These are phyloP conservation scores for Mycena chlorophos DNA, from an alignment of 768 basidiomycete species.

Conservation along the genomic window DNA sequence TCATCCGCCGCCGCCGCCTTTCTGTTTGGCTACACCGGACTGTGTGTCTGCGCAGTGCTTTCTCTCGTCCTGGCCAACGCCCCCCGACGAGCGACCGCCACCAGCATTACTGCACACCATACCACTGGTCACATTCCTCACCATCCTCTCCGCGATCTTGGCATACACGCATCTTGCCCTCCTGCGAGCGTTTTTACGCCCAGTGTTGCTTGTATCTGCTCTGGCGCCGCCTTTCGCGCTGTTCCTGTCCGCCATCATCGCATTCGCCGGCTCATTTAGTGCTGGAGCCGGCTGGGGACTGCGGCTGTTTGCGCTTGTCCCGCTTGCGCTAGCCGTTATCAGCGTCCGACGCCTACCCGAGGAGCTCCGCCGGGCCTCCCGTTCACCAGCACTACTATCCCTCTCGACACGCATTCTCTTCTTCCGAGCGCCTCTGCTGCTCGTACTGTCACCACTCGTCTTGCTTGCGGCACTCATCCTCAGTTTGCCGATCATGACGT, in stretches of 20 bases:
- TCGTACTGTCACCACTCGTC: constrained; percentile 72
- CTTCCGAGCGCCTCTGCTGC: constrained; percentile 65
- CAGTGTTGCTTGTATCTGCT: constrained; percentile 77
- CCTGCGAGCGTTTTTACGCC: constrained; percentile 78
- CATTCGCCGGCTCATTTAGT: constrained; percentile 56
- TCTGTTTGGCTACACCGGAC: constrained; percentile 59
- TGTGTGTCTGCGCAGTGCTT: constrained; percentile 64
- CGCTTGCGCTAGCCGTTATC: constrained; percentile 65
- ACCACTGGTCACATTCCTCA: constrained; percentile 72
- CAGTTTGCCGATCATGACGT: constrained; percentile 77
- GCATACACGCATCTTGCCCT: constrained; percentile 78
- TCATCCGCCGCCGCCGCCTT: constrained; percentile 71
- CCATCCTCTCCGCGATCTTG: constrained; percentile 64
- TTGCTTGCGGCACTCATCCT: constrained; percentile 66
- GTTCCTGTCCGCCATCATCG: constrained; percentile 75
- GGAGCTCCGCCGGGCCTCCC: constrained; percentile 68
- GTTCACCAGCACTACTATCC: constrained; percentile 59
- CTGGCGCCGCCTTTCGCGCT: constrained; percentile 75
- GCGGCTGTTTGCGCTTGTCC: constrained; percentile 75
- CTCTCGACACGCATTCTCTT: constrained; percentile 72
- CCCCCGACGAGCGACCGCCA: constrained; percentile 32
- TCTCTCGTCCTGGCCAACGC: constrained; percentile 62
- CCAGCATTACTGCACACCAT: constrained; percentile 73
- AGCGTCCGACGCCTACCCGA: constrained; percentile 68
- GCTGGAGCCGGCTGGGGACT: constrained; percentile 44